These are phyloP conservation scores for Pulveroboletus frians DNA, from an alignment of 768 basidiomycete genomes.

Conservation along the genomic window DNA sequence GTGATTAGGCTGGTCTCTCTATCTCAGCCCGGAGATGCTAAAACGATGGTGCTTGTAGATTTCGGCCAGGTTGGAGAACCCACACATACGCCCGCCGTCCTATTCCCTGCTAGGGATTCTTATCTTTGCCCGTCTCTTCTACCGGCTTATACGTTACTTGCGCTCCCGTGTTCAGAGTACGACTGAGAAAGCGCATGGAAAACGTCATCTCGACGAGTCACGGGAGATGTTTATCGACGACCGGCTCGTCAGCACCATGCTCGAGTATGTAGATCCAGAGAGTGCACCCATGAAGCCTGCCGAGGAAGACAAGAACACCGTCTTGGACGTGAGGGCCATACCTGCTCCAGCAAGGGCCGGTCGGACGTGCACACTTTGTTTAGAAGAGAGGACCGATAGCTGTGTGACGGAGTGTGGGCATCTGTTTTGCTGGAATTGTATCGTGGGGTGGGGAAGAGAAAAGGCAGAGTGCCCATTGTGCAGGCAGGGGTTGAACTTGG, in stretches of 20 bases:
- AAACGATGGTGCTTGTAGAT: conserved; percentile 40
- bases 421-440: conserved; percentile 86
- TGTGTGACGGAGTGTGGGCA: conserved; percentile 87
- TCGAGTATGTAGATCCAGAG: conserved; percentile 49
- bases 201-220: conserved; percentile 26
- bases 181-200: conserved; percentile 32
- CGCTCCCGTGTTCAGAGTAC: conserved; percentile 28
- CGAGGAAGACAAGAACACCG: conserved; percentile 66
- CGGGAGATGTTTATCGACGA: conserved; percentile 53
- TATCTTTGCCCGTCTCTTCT: conserved; percentile 55
- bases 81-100: conserved; percentile 70
- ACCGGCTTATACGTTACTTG: conserved; percentile 52
- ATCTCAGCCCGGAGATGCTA: not conserved
- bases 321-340: conserved; percentile 55
- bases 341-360: conserved; percentile 48
- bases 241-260: conserved; percentile 52
- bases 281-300: conserved; percentile 50
- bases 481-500: conserved; percentile 67
- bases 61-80: conserved; percentile 67
- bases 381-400: conserved; percentile 79
- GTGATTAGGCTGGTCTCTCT: conserved; percentile 35
- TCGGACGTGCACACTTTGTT: conserved; percentile 75
- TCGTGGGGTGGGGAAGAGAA: conserved; percentile 84
- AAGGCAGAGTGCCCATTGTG: conserved; percentile 90
- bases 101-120: conserved; percentile 82